These are phyloP conservation scores for Daldinia eschscholtzii DNA, from an alignment of 2,329 filamentous ascomycete genomes.

Conservation along the genomic window DNA sequence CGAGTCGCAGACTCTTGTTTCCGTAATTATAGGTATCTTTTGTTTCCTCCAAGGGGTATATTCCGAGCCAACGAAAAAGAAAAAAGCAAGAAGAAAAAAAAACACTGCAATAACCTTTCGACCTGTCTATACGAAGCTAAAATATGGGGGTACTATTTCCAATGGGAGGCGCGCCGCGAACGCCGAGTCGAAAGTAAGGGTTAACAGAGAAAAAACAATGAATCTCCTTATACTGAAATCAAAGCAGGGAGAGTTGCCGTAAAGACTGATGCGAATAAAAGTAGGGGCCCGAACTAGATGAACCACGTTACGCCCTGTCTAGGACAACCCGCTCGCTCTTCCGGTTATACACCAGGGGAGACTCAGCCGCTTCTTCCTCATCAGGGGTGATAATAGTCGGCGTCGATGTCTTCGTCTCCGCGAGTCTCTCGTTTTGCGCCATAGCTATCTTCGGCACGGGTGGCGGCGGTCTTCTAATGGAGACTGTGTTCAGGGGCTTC, in stretches of 20 bases:
- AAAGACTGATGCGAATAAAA: not conserved
- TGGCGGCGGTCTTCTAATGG: constrained; percentile 25
- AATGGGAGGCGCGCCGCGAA: constrained; percentile 18
- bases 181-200: constrained; percentile 22
- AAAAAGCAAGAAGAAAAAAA: constrained; percentile 7
- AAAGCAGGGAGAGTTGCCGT: constrained; percentile 1
- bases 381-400: constrained; percentile 61
- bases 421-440: constrained; percentile 54
- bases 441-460: constrained; percentile 45
- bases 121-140: constrained; percentile 22
- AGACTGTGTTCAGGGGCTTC: constrained; percentile 62
- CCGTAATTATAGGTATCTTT: constrained; percentile 4
- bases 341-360: constrained; percentile 57
- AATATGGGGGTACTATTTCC: not conserved
- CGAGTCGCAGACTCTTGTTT: constrained; percentile 44
- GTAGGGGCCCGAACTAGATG: not conserved
- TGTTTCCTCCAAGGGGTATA: constrained; percentile 12
- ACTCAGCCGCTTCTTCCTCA: constrained; percentile 51
- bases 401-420: constrained; percentile 58
- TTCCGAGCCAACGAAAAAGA: constrained; percentile 21
- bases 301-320: constrained; percentile 56
- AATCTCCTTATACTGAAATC: not conserved
- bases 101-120: not conserved
- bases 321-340: constrained; percentile 68
- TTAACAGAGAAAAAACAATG: constrained; percentile 10